Evolutionary conservation across 1,284 basidiomycete species (phyloP), one percentile per base, ranked within the genome.

Genomic region (Filobasidium uniguttulatum): DNA sequence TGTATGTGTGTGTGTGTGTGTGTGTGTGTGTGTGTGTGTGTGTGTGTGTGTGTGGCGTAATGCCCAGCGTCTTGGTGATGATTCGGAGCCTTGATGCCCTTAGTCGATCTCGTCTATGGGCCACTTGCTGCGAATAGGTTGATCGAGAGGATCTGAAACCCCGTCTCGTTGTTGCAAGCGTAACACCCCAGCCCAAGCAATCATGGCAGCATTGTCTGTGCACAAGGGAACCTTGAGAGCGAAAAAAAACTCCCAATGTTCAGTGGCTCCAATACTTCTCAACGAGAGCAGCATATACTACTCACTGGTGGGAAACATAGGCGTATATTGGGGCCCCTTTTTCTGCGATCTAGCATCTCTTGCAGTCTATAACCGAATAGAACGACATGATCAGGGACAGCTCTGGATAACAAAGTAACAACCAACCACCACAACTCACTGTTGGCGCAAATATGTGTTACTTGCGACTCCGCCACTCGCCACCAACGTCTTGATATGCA

Each of bases 131-230:
- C 61, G 55, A n/a, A 69, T 43, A 2, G 64, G 60, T 26, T 70
- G 59, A 44, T 64, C 64, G 35, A 60, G 65, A 1, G 59, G 54
- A 49, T 94, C 89, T 35, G 57, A 49, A 45, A 29, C 52, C 52
- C 73, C 69, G 55, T 81, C 77, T 2, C 70, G 71, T 0, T 69
- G 70, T n/a, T 82, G 72, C 55, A 93, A 82, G 10, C 87, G 77
- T 56, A 83, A 69, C 74, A 90, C 82, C 0, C 85, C 81, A 5
- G 87, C 82, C 83, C 83, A 90, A 1, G 77, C 90, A 56, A 96
- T 85, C 90, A 96, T 96, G 1, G 80, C 89, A 0, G 90, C 90
- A 62, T 94, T 96, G 60, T 94, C 90, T 59, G 88, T 93, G 62
- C 89, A 93, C 2, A 91, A 69, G 1, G 73, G 61, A 0, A 79